Base-by-base conservation (phyloP, 495 filamentous ascomycete genomes). In the Echria macrotheca region DNA sequence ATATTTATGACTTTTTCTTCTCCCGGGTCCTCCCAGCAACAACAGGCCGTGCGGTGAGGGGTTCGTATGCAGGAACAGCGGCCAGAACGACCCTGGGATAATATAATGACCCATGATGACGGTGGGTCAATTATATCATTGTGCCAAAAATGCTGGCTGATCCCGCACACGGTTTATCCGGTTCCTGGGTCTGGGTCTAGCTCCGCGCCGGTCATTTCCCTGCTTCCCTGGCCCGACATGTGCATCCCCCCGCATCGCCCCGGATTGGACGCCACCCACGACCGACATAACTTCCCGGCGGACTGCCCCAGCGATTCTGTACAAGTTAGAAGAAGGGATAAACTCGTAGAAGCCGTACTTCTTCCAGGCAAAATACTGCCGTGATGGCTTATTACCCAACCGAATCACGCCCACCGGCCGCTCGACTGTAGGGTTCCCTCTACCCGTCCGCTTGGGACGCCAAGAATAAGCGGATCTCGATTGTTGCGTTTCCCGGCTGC, bases 261-360 rank as follows among this genome's bases (percentile, higher is more conserved):
- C 9, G 19, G 48, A 26, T 50, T 33, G 5, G 31, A 26, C 8
- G 15, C 23, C 35, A 15, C 6, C 23, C 9, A 4, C 12, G 10
- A 25, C 7, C 15, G 18, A 17, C 19, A 21, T 31, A 41, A 49
- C 18, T 11, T 50, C 29, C 48, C 29, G 29, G 26, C 48, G 48
- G 48, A 50, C 48, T 50, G 48, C 48, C 48, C 48, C 48, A 50
- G n/a, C n/a, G n/a, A n/a, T n/a, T n/a, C n/a, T n/a, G n/a, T n/a
- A n/a, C n/a, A n/a, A n/a, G n/a, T n/a, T n/a, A n/a, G n/a, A n/a
- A n/a, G n/a, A n/a, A n/a, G n/a, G n/a, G n/a, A n/a, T n/a, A n/a
- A n/a, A n/a, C n/a, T n/a, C n/a, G n/a, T n/a, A n/a, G n/a, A n/a
- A n/a, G n/a, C n/a, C n/a, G n/a, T n/a, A n/a, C n/a, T n/a, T n/a